Base-by-base conservation (phyloP, 2,329 filamentous ascomycete species). In the Fusarium burgessii region DNA sequence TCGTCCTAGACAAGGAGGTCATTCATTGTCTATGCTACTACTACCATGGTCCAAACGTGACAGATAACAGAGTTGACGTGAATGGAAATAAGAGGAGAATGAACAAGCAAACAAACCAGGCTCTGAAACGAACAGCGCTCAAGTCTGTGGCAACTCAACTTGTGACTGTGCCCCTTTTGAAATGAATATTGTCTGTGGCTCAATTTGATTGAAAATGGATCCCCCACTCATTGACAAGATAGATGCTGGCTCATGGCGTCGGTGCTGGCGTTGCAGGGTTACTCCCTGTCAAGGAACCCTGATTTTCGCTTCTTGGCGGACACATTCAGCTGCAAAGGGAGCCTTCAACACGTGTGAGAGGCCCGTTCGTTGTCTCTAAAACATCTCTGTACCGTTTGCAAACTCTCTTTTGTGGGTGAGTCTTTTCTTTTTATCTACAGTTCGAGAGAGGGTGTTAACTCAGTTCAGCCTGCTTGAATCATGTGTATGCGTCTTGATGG, bases 171-270 rank as follows among this genome's bases (percentile, higher is more conserved):
- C 62, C 62, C 62, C 45, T 66, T 65, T 65, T 50, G 47, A 50
- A 25, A 50, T 35, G 46, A 50, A 36, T 18, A 10, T 23, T 58
- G 20, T 40, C 29, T 42, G 52, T 58, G 46, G 42, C 32, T 50
- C 47, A 55, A 41, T 62, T 62, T 58, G 57, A 66, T 66, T 66
- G 60, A 58, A 50, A 58, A 64, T 64, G 62, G 62, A 61, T 54
- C 51, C 49, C 33, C 38, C 40, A 17, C 35, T 50, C 20, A 36
- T 11, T 55, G 38, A 55, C 27, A 33, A 9, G 29, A 29, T 10
- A 29, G 27, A 29, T 29, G 29, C 29, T 65, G 40, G 40, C 32
- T 62, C 42, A 66, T 42, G 61, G 65, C 43, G 32, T 61, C 13
- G 27, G 35, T 40, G 40, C 38, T 43, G 27, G 58, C 35, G n/a